Evolutionary conservation across 441 rosid genomes (phyloP), one percentile per base, ranked within the genome.

Genomic region (Mallotus repandus): DNA sequence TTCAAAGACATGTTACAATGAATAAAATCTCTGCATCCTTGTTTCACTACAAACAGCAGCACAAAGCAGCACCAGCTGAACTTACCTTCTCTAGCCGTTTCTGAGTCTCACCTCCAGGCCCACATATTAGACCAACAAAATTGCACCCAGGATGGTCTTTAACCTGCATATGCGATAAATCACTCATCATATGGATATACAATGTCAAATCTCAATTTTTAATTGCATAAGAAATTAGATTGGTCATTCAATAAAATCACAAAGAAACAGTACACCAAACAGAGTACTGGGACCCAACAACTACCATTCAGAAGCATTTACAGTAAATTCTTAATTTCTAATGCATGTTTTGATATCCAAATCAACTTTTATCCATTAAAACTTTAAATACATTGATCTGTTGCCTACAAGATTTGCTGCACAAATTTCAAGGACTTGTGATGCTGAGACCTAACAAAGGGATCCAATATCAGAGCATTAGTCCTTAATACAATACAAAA

Each of bases 61-160:
- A 38, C 48, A 16, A 43, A n/a, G 22, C 32, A 32, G 14, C 21
- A 59, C 21, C 59, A 67, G 35, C 71, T 58, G 53, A 74, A 71
- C 75, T 63, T 76, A 89, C 98, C 90, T 88, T 91, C 79, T 93
- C 97, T 59, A 96, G 78, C 68, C 85, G 87, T 78, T 84, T 91
- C 83, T 72, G 87, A 72, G 94, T 89, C 76, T 90, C 97, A 76
- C 89, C 86, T 77, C 87, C 94, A 70, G 89, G 86, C 78, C 99
- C 94, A 80, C 88, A 86, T 77, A 96, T 87, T 64, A 91, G 83
- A 72, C 88, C 82, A 70, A 89, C 68, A 79, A 91, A 91, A 84
- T 90, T 91, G 82, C 80, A 84, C 74, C 88, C 91, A 74, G 89
- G 92, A 83, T 88, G 77, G 67, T 89, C 88, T 71, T 86, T 91